phyloP scores from a whole-genome alignment of 495 filamentous ascomycete genomes.

The Evansstolkia leycettana region DNA sequence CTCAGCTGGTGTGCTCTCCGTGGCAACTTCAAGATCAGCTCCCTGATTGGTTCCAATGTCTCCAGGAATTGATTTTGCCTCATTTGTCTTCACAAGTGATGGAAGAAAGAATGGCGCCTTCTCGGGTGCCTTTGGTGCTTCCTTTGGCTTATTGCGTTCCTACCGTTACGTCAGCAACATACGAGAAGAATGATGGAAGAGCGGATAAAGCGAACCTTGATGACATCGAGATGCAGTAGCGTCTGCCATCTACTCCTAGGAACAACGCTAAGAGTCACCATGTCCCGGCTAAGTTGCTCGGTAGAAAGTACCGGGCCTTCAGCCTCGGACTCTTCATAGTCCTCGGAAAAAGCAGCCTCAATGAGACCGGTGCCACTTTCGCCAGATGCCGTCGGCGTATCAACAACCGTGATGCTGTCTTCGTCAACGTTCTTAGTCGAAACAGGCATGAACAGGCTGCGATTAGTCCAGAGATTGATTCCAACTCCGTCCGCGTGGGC shows the following conservation, averaged over 20 bases:
- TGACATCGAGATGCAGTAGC: slow-evolving; percentile 76
- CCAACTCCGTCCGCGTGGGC: slow-evolving; percentile 76
- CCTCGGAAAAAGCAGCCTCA: slow-evolving; percentile 55
- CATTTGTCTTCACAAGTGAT: slow-evolving; percentile 37
- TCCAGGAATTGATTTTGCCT: slow-evolving; percentile 10
- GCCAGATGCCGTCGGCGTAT: slow-evolving; percentile 63
- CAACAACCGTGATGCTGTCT: slow-evolving; percentile 49
- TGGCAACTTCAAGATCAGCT: slow-evolving; percentile 27
- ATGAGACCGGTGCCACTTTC: slow-evolving; percentile 62
- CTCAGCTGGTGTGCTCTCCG: slow-evolving; percentile 26
- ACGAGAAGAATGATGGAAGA: slow-evolving; percentile 3
- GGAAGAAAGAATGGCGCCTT: slow-evolving; percentile 96
- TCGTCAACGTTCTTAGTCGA: slow-evolving; percentile 73
- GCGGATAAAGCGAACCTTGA: slow-evolving; percentile 41
- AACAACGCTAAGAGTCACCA: slow-evolving; percentile 80
- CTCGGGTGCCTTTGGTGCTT: slow-evolving; percentile 80
- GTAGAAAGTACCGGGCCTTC: slow-evolving; percentile 38
- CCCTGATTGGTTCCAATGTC: slow-evolving; percentile 11
- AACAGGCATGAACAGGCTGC: slow-evolving; percentile 75
- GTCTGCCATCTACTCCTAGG: slow-evolving; percentile 90
- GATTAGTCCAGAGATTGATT: slow-evolving; percentile 89
- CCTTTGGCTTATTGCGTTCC: slow-evolving; percentile 86
- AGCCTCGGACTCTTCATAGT: slow-evolving; percentile 32
- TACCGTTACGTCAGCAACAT: slow-evolving; percentile 7
- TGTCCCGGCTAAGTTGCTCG: slow-evolving; percentile 65